These are phyloP conservation scores for Monosporascus ibericus DNA, from an alignment of 2,329 filamentous ascomycete species.

Conservation along the genomic window DNA sequence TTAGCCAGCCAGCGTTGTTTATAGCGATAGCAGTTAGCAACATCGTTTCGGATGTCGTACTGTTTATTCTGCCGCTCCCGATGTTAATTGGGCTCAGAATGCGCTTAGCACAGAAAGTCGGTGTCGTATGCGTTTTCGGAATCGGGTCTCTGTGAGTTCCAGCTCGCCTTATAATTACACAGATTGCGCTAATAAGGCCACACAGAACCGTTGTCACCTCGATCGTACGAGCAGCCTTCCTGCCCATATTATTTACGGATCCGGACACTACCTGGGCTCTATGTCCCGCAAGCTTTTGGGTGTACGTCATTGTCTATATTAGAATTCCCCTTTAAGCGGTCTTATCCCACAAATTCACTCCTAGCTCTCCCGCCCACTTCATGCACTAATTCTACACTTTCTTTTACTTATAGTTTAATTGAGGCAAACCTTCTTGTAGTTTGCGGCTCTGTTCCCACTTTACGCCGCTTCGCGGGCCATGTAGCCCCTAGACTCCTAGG, in stretches of 20 bases:
- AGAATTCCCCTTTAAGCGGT: too few species aligned
- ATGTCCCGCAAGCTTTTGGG: slow-evolving; percentile 3
- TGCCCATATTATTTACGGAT: slow-evolving; percentile 1
- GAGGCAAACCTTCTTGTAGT: slow-evolving; percentile 24
- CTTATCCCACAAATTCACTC: too few species aligned
- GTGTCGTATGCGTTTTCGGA: slow-evolving; percentile 30
- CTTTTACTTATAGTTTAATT: slow-evolving; percentile 12
- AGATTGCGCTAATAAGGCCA: background rate
- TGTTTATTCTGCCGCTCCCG: slow-evolving; percentile 32
- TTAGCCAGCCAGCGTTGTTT: slow-evolving; percentile 34
- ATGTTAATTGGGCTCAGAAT: slow-evolving; percentile 32
- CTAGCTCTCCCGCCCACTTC: background rate
- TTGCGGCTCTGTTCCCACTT: slow-evolving; percentile 21
- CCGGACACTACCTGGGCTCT: slow-evolving; percentile 3
- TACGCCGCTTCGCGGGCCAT: slow-evolving; percentile 19
- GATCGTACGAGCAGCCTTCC: slow-evolving; percentile 1
- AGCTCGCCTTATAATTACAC: background rate
- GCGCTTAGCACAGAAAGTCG: slow-evolving; percentile 33
- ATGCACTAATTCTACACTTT: too few species aligned
- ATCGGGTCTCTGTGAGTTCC: slow-evolving; percentile 29
- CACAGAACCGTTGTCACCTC: slow-evolving; percentile 6
- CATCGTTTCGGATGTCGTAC: slow-evolving; percentile 33
- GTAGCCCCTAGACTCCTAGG: slow-evolving; percentile 11
- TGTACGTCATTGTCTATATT: background rate
- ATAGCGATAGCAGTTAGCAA: slow-evolving; percentile 35